These are phyloP conservation scores for Trichomonascaceae sp. DNA, from an alignment of 1,139 yeast genomes.

Conservation along the genomic window DNA sequence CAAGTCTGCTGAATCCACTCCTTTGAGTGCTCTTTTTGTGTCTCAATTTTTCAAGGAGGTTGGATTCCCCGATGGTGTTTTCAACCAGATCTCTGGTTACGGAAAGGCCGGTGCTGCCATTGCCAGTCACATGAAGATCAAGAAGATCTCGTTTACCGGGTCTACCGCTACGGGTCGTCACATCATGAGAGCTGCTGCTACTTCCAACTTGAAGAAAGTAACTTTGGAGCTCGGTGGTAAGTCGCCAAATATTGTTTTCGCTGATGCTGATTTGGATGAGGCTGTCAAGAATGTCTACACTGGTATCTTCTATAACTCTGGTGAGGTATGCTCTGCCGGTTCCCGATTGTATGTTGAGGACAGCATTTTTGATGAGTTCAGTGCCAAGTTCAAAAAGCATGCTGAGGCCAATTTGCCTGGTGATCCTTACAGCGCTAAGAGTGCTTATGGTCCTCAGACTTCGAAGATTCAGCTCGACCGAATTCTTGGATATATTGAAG, in stretches of 20 bases:
- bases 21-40: slow-evolving; percentile 66
- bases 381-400: slow-evolving; percentile 52
- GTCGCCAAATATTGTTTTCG: slow-evolving; percentile 71
- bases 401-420: slow-evolving; percentile 49
- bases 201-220: slow-evolving; percentile 65
- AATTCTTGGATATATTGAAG: slow-evolving; percentile 64
- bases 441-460: slow-evolving; percentile 84
- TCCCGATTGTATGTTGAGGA: slow-evolving; percentile 77
- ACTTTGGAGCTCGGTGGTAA: slow-evolving; percentile 84
- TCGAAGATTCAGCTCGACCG: slow-evolving; percentile 69
- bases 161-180: slow-evolving; percentile 72
- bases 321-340: slow-evolving; percentile 85
- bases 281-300: slow-evolving; percentile 54
- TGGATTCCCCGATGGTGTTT: slow-evolving; percentile 75
- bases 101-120: slow-evolving; percentile 75
- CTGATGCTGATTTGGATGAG: slow-evolving; percentile 60
- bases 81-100: slow-evolving; percentile 69
- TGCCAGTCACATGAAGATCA: slow-evolving; percentile 58
- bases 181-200: slow-evolving; percentile 64
- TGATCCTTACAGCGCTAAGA: slow-evolving; percentile 63
- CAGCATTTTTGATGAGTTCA: slow-evolving; percentile 59
- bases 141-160: slow-evolving; percentile 82
- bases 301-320: slow-evolving; percentile 73
- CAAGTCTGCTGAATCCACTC: slow-evolving; percentile 81
- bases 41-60: slow-evolving; percentile 58